These are phyloP conservation scores for Mycena polygramma DNA, from an alignment of 768 basidiomycete genomes.

Conservation along the genomic window DNA sequence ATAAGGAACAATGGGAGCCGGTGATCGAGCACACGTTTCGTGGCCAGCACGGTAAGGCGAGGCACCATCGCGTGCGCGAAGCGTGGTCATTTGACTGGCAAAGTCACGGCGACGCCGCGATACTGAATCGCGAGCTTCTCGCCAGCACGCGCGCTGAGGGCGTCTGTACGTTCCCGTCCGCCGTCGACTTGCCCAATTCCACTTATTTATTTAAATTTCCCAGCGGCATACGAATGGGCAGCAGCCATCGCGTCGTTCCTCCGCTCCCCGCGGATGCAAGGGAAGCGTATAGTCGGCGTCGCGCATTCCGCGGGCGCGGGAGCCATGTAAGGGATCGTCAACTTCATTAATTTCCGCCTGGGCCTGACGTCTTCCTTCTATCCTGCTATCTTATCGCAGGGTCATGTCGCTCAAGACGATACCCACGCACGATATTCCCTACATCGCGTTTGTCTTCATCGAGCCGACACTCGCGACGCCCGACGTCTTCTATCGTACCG, in stretches of 20 bases:
- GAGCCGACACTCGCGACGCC: constrained; percentile 50
- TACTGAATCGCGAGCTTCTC: constrained; percentile 47
- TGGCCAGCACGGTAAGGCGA: constrained; percentile 37
- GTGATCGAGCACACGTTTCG: constrained; percentile 46
- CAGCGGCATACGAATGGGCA: constrained; percentile 46
- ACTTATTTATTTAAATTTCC: background rate
- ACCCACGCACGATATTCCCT: constrained; percentile 31
- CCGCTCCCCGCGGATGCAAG: constrained; percentile 36
- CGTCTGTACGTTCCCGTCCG: constrained; percentile 38
- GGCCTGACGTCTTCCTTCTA: too few species aligned
- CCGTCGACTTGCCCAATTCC: background rate
- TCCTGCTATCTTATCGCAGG: constrained; percentile 24
- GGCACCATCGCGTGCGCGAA: constrained; percentile 49
- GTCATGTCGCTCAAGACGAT: constrained; percentile 32
- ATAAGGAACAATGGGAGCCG: constrained; percentile 58
- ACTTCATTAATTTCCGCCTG: background rate
- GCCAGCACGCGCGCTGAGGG: constrained; percentile 36
- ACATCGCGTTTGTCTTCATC: constrained; percentile 46
- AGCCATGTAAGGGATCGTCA: constrained; percentile 42
- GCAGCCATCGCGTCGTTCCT: constrained; percentile 40
- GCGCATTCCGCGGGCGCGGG: constrained; percentile 51
- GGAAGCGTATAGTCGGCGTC: constrained; percentile 45
- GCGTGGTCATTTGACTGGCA: constrained; percentile 58
- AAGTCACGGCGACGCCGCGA: constrained; percentile 53
- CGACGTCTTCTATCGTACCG: constrained; percentile 41